Conservation (phyloP, 2,329 filamentous ascomycete species). For the Hypoxylon sp. region DNA sequence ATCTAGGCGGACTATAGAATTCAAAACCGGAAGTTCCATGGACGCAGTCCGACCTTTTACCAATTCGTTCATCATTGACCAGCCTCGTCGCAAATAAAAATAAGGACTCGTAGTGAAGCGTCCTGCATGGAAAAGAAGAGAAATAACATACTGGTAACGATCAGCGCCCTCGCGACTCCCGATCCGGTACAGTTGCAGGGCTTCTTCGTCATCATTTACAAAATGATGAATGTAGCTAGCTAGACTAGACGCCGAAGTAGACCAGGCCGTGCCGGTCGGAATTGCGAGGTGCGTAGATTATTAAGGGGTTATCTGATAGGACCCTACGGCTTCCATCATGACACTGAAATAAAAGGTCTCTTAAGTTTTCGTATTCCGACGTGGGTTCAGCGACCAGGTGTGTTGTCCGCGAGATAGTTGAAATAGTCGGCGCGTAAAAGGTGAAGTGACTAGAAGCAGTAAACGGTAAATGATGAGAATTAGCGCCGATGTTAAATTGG, state of each 20-base stretch:
- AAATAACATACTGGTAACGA: constrained; percentile 22
- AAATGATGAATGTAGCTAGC: constrained; percentile 15
- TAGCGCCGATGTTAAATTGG: constrained; percentile 8
- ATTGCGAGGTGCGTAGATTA: constrained; percentile 1
- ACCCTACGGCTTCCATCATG: constrained; percentile 15
- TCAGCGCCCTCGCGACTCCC: constrained; percentile 11
- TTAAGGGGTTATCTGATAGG: neutral
- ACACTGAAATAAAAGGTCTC: neutral
- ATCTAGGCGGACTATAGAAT: constrained; percentile 48
- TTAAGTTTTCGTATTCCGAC: neutral
- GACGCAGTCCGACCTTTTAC: constrained; percentile 63
- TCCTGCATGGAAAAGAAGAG: neutral
- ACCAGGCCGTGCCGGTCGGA: constrained; percentile 31
- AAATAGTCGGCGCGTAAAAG: constrained; percentile 25
- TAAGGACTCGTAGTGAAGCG: neutral
- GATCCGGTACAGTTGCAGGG: constrained; percentile 15
- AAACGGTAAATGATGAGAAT: constrained; percentile 26
- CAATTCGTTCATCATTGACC: constrained; percentile 61
- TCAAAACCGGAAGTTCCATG: constrained; percentile 56
- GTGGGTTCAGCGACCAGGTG: neutral
- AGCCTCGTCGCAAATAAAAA: constrained; percentile 30
- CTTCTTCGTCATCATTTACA: constrained; percentile 37
- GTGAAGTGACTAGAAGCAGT: constrained; percentile 24
- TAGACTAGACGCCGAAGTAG: constrained; percentile 14
- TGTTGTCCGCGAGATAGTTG: constrained; percentile 11